Percentiles rank a stretch among this genome's conserved stretches.
These are phyloP conservation scores for Heliosperma pusillum DNA, from an alignment of 148 eudicot species.

Conservation along the genomic window DNA sequence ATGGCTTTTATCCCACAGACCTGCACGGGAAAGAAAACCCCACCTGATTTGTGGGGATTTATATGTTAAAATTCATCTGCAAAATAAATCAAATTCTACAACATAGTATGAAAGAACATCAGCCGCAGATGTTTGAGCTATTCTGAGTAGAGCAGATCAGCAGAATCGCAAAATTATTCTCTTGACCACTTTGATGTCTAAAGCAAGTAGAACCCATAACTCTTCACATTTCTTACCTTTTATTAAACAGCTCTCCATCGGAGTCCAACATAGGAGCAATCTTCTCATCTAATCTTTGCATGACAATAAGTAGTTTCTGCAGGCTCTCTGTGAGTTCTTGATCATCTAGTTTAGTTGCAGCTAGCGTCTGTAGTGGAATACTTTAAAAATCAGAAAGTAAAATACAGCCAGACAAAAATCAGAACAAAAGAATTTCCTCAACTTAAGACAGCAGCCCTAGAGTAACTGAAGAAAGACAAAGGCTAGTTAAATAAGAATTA, in stretches of 20 bases:
- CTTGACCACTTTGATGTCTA: neutral
- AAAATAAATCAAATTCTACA: slow-evolving; percentile 12
- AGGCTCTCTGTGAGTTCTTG: slow-evolving; percentile 83
- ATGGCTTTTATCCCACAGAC: slow-evolving; percentile 98
- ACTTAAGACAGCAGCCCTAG: neutral
- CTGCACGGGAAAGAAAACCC: slow-evolving; percentile 98
- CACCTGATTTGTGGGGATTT: slow-evolving; percentile 49
- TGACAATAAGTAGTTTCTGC: slow-evolving; percentile 86
- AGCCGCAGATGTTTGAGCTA: neutral
- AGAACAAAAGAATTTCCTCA: neutral
- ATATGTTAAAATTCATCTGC: slow-evolving; percentile 12
- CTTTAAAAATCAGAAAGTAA: slow-evolving; percentile 8
- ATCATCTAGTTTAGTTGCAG: slow-evolving; percentile 88
- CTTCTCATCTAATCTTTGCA: slow-evolving; percentile 84
- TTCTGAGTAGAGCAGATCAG: neutral
- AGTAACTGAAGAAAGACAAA: neutral
- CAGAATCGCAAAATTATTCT: neutral
- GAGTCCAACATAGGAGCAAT: slow-evolving; percentile 88
- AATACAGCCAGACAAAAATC: neutral
- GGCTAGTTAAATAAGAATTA: neutral
- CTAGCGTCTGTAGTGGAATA: slow-evolving; percentile 57
- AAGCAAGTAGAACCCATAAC: neutral
- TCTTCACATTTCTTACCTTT: slow-evolving; percentile 45
- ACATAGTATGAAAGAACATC: neutral
- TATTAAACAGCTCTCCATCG: slow-evolving; percentile 85